These are phyloP conservation scores for Gaeumannomyces tritici DNA, from an alignment of 2,329 filamentous ascomycete species.

Conservation along the genomic window DNA sequence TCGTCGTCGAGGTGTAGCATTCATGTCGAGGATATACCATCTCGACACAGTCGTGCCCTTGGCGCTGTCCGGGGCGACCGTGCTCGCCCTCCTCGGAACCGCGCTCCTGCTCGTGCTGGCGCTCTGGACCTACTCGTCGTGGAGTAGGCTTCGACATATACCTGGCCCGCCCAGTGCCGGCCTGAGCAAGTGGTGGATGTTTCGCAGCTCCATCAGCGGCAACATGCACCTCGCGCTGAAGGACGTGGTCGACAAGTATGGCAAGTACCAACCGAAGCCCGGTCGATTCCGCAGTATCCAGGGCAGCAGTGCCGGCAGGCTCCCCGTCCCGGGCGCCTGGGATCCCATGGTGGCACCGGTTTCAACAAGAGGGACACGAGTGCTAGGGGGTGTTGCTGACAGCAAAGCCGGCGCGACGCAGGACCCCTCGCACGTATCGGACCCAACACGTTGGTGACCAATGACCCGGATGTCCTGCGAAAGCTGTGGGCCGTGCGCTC, in stretches of 20 bases:
- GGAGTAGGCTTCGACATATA: constrained; percentile 16
- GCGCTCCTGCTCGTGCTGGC: constrained; percentile 5
- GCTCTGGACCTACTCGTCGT: constrained; percentile 11
- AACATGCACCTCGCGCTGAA: constrained; percentile 16
- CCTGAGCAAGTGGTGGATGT: constrained; percentile 18
- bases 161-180: constrained; percentile 15
- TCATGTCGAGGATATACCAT: constrained; percentile 1
- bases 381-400: neutral
- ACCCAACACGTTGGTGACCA: constrained; percentile 16
- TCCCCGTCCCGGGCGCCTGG: neutral
- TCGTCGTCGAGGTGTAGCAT: neutral
- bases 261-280: constrained; percentile 8
- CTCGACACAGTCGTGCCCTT: neutral
- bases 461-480: constrained; percentile 16
- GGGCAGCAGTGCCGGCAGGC: neutral
- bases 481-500: constrained; percentile 24
- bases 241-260: constrained; percentile 14
- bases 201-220: constrained; percentile 17
- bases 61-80: neutral
- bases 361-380: constrained; percentile 2
- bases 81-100: neutral
- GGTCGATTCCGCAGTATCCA: neutral
- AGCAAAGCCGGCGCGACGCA: constrained; percentile 1
- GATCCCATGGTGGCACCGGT: neutral
- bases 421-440: constrained; percentile 16